Conservation (phyloP, 2,329 filamentous ascomycete species). For the Diaporthe vexans region DNA sequence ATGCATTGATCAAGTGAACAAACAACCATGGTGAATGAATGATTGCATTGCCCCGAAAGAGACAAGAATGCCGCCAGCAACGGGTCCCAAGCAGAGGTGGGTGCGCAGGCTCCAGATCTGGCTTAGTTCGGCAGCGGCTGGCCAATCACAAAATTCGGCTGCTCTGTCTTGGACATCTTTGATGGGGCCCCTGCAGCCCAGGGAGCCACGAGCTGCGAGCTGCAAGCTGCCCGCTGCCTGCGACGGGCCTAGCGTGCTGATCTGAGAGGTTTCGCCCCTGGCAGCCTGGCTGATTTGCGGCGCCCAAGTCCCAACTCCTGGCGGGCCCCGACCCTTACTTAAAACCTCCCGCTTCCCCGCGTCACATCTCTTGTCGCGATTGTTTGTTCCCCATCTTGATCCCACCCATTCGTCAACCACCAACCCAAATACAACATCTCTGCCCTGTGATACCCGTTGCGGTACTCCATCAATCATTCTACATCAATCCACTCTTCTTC, state of each 20-base stretch:
- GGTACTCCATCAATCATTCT: conserved; percentile 25
- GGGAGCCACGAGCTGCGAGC: not conserved
- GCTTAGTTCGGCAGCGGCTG: not conserved
- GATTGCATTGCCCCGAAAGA: not conserved
- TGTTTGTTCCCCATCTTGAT: conserved; percentile 37
- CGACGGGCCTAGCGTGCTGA: conserved; percentile 34
- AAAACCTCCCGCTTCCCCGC: conserved; percentile 40
- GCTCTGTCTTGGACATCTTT: not conserved
- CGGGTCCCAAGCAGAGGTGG: not conserved
- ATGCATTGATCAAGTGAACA: too few species aligned
- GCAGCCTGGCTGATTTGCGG: conserved; percentile 34
- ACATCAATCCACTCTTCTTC: conserved; percentile 42
- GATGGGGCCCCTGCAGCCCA: not conserved
- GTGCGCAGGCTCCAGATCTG: conserved; percentile 1
- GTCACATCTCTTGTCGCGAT: conserved; percentile 38
- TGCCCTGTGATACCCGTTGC: conserved; percentile 12
- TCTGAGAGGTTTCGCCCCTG: conserved; percentile 15
- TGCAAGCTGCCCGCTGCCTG: not conserved
- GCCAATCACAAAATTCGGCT: conserved; percentile 37
- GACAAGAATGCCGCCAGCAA: not conserved
- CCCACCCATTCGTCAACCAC: conserved; percentile 44
- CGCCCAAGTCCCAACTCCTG: conserved; percentile 30
- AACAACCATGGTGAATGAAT: too few species aligned
- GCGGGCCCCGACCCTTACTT: conserved; percentile 37
- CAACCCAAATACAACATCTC: conserved; percentile 37